Evolutionary conservation across 2,329 filamentous ascomycete species (phyloP).

Genomic region (Rasamsonia emersonii): DNA sequence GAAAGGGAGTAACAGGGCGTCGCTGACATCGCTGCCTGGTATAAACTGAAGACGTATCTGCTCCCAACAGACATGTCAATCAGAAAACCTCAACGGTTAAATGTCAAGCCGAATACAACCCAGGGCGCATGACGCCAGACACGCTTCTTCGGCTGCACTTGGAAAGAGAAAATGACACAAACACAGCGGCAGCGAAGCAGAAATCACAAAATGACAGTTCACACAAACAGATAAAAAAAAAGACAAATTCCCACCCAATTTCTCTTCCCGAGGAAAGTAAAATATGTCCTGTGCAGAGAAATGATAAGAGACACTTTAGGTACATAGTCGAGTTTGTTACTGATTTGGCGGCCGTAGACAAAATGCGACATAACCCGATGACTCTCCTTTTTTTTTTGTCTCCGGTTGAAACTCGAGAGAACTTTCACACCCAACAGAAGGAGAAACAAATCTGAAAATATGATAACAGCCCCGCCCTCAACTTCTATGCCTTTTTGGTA

Average conservation of each 20-base stretch:
- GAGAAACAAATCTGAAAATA: slow-evolving; percentile 11
- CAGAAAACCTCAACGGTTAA: too few species aligned
- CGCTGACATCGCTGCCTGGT: too few species aligned
- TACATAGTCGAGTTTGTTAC: slow-evolving; percentile 3
- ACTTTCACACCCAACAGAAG: too few species aligned
- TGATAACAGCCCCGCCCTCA: slow-evolving; percentile 16
- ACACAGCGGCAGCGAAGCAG: not conserved
- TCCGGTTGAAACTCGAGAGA: slow-evolving; percentile 9
- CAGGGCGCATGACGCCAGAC: too few species aligned
- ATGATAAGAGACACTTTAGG: slow-evolving; percentile 3
- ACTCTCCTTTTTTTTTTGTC: slow-evolving; percentile 8
- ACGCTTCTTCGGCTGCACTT: too few species aligned
- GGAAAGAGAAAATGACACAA: not conserved
- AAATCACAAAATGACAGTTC: not conserved
- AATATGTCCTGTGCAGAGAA: slow-evolving; percentile 5
- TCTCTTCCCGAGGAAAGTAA: not conserved
- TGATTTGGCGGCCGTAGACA: slow-evolving; percentile 5
- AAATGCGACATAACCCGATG: slow-evolving; percentile 8
- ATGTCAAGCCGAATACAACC: too few species aligned
- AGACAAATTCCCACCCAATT: not conserved
- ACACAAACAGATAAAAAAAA: not conserved
- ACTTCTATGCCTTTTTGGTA: slow-evolving; percentile 18
- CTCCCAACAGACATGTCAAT: too few species aligned
- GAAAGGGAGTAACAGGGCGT: too few species aligned
- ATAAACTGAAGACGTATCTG: too few species aligned